Evolutionary conservation across 768 basidiomycete genomes (phyloP), one percentile per base, ranked within the genome.

Genomic region (Cystofilobasidium bisporidii): DNA sequence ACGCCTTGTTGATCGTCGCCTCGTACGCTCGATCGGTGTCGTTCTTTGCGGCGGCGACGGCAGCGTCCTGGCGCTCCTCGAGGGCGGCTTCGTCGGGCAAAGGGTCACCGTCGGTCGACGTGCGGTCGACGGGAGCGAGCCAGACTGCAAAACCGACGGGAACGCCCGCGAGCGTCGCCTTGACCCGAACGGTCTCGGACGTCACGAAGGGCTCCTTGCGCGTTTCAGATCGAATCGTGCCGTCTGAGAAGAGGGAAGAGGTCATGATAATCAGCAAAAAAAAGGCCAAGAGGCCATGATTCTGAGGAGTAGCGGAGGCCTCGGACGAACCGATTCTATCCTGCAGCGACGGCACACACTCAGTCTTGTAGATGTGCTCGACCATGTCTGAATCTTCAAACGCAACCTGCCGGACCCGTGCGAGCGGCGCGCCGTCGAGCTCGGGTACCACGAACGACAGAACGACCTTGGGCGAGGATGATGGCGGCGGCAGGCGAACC

Each of bases 71-170:
- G 32, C 48, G 14, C 57, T 47, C 45, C 45, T 61, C 32, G 20
- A 18, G 38, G 3, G 10, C 43, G 40, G 18, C 36, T 33, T 60
- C 58, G 41, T 66, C 58, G 10, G 58, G 65, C 2, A 66, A 58
- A 48, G 59, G 22, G 9, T 59, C 65, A 6, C 65, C 65, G 5
- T 43, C 43, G 0, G 65, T 66, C 24, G 65, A 60, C 22, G 65
- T 66, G 1, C 65, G 45, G 33, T 66, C 65, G 5, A 66, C 32
- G 5, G 65, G 65, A 0, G 15, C 18, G 22, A 32, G 33, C 47
- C 59, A 66, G 33, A 50, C 33, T 1, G 57, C 65, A 2, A 50
- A 15, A 0, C 65, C 65, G 3, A 60, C 65, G 20, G 33, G n/a
- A n/a, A 24, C 20, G 0, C 33, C 41, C 33, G 22, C 41, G 65